These are phyloP conservation scores for Begonia fuchsioides DNA, from an alignment of 306 rosid species.

Conservation along the genomic window DNA sequence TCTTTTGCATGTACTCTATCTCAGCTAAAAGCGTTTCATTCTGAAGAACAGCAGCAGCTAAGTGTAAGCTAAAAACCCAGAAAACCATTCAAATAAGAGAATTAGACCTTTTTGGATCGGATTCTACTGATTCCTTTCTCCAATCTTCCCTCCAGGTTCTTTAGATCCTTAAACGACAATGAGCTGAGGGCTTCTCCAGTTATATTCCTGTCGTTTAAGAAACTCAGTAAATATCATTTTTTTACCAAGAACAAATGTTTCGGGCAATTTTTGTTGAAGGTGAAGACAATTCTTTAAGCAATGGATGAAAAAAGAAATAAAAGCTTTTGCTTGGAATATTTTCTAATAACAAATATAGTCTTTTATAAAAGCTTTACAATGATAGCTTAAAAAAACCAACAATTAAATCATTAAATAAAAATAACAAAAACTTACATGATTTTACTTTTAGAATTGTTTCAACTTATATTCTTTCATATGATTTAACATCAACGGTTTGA, in stretches of 20 bases:
- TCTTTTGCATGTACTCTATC: constrained; percentile 85
- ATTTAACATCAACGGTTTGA: too few species aligned
- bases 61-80: background rate
- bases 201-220: constrained; percentile 39
- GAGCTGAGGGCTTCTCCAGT: constrained; percentile 77
- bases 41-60: constrained; percentile 15
- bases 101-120: constrained; percentile 67
- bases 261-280: too few species aligned
- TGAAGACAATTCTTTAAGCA: too few species aligned
- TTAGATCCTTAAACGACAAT: constrained; percentile 62
- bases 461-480: too few species aligned
- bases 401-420: too few species aligned
- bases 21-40: constrained; percentile 71
- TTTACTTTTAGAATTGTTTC: too few species aligned
- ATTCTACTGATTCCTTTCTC: constrained; percentile 89
- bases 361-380: too few species aligned
- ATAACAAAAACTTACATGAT: too few species aligned
- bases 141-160: constrained; percentile 75
- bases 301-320: too few species aligned
- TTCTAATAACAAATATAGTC: too few species aligned
- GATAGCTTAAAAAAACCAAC: too few species aligned
- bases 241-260: background rate
- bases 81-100: background rate
- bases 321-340: too few species aligned
- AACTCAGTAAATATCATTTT: background rate